Evolutionary conservation across 306 rosid genomes (phyloP).

Genomic region (Vigna unguiculata): DNA sequence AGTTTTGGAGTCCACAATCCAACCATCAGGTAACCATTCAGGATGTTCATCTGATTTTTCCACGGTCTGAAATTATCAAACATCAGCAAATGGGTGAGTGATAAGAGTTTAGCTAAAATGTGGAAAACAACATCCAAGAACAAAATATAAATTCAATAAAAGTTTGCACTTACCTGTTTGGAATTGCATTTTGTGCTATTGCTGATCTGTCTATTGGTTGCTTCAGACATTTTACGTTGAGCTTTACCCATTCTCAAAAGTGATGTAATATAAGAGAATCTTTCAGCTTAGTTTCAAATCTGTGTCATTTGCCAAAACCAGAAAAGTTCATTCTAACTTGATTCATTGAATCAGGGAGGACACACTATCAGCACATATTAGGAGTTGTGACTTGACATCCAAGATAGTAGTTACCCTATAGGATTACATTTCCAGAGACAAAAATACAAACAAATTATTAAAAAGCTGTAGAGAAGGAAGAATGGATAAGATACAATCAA

Average conservation of each 20-base stretch:
- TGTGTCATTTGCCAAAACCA: not conserved
- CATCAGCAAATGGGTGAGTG: constrained; percentile 10
- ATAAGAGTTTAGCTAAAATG: constrained; percentile 27
- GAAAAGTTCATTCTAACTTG: not conserved
- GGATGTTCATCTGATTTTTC: constrained; percentile 56
- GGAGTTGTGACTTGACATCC: constrained; percentile 28
- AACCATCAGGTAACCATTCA: constrained; percentile 80
- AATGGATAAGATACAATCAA: constrained; percentile 10
- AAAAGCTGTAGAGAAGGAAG: constrained; percentile 23
- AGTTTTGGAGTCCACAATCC: constrained; percentile 69
- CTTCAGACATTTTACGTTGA: constrained; percentile 38
- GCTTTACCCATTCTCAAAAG: constrained; percentile 44
- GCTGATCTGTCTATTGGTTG: constrained; percentile 35
- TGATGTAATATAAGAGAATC: constrained; percentile 53
- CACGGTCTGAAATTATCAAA: constrained; percentile 47
- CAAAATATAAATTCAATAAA: constrained; percentile 1
- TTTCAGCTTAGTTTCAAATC: constrained; percentile 42
- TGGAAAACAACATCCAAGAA: constrained; percentile 23
- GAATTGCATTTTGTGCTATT: constrained; percentile 33
- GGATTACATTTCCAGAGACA: not conserved
- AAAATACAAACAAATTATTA: not conserved
- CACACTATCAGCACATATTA: not conserved
- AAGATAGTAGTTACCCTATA: not conserved
- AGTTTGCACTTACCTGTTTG: constrained; percentile 51
- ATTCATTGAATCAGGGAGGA: not conserved